phyloP scores from a whole-genome alignment of 768 basidiomycete genomes.

The Lactifluus echinatus region DNA sequence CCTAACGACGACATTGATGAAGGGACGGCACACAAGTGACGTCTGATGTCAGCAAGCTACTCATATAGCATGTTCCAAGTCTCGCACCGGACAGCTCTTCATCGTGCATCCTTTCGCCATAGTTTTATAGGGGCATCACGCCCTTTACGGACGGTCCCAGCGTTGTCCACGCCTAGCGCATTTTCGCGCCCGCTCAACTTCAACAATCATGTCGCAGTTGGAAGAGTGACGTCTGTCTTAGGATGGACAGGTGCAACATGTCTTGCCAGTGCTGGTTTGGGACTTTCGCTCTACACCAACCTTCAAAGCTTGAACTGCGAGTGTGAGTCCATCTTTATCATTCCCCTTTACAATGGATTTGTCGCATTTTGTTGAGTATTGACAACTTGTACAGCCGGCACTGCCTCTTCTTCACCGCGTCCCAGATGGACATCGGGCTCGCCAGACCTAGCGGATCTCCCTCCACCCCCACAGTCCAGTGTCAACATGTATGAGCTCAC shows the following conservation, averaged over 20 bases:
- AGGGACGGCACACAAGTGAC: too few species aligned
- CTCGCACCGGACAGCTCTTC: conserved; percentile 1
- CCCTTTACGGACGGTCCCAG: neutral
- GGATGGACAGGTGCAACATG: neutral
- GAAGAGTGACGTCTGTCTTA: neutral
- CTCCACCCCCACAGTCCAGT: conserved; percentile 59
- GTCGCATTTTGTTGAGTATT: too few species aligned
- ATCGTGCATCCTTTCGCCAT: neutral
- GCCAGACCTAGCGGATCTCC: conserved; percentile 21
- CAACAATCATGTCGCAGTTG: neutral
- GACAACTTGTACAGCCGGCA: neutral
- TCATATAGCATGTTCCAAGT: too few species aligned
- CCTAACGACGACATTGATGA: too few species aligned
- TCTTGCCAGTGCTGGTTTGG: conserved; percentile 6
- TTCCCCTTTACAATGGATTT: neutral
- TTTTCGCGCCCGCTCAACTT: neutral
- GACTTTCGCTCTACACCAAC: conserved; percentile 3
- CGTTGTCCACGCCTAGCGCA: neutral
- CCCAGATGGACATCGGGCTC: neutral
- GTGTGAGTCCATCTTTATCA: neutral
- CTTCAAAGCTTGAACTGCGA: conserved; percentile 12
- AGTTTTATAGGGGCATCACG: neutral
- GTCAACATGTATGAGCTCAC: conserved; percentile 75
- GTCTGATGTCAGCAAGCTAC: neutral
- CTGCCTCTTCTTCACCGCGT: neutral